Conservation (phyloP, 306 rosid species). For the Dryas alaskensis region DNA sequence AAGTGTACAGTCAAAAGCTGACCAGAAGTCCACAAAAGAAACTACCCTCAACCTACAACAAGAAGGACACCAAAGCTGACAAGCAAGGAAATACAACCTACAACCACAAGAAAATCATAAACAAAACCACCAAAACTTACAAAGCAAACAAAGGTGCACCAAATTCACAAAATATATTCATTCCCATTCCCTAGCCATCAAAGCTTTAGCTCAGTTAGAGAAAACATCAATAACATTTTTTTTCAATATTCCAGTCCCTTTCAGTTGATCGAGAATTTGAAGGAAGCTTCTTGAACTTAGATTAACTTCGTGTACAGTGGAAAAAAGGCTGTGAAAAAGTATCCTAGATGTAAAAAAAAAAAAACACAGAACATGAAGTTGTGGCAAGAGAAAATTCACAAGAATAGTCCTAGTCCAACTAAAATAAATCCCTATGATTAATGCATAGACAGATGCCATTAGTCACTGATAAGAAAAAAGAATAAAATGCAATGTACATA, state of each 20-base stretch:
- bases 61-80: no score
- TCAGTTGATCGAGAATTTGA: not conserved
- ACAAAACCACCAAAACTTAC: no score
- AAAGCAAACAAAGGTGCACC: no score
- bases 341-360: not conserved
- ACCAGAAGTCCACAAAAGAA: no score
- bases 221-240: not conserved
- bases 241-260: not conserved
- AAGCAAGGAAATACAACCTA: no score
- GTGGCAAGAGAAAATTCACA: not conserved
- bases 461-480: not conserved
- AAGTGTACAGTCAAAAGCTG: no score
- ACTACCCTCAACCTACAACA: no score
- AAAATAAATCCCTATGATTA: not conserved
- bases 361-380: not conserved
- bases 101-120: no score
- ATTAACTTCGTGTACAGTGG: not conserved
- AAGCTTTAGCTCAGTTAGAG: constrained; percentile 1
- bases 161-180: no score
- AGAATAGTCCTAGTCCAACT: not conserved
- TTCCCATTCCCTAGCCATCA: not conserved
- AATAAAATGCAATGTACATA: not conserved
- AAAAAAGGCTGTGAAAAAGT: not conserved
- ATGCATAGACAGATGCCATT: not conserved
- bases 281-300: not conserved